phyloP scores from a whole-genome alignment of 345 rosid species.

The Jatropha curcas region DNA sequence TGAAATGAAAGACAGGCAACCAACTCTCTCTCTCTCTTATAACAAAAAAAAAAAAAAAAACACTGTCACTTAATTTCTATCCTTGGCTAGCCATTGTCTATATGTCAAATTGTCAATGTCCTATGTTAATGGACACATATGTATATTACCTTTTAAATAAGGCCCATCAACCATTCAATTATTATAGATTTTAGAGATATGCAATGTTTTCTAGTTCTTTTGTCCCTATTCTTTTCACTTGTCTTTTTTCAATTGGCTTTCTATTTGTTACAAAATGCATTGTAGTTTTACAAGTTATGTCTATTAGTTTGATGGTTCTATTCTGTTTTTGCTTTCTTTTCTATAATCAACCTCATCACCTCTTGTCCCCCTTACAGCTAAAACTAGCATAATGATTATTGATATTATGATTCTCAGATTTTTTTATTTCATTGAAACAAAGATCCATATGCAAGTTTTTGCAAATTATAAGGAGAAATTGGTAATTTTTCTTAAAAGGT shows the following conservation, averaged over 20 bases:
- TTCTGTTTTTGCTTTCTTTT: background rate
- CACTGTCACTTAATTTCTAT: slow-evolving; percentile 16
- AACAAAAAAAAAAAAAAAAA: no score
- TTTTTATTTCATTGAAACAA: no score
- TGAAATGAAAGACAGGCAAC: slow-evolving; percentile 32
- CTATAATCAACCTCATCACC: background rate
- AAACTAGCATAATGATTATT: slow-evolving; percentile 7
- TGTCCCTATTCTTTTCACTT: background rate
- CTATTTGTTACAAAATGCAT: no score
- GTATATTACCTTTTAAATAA: background rate
- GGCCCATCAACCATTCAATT: slow-evolving; percentile 19
- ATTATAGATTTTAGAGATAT: background rate
- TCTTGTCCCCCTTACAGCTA: background rate
- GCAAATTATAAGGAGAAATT: no score
- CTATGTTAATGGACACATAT: slow-evolving; percentile 16
- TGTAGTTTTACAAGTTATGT: no score
- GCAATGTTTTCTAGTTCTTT: background rate
- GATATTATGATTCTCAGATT: no score
- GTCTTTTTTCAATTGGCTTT: no score
- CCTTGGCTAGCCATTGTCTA: no score
- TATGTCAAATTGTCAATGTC: slow-evolving; percentile 3
- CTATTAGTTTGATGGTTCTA: no score
- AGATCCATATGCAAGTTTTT: no score
- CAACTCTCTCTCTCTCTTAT: slow-evolving; percentile 13
- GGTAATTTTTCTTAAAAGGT: no score